phyloP scores from a whole-genome alignment of 352 stramenopile genomes.

The Achlya hypogyna region DNA sequence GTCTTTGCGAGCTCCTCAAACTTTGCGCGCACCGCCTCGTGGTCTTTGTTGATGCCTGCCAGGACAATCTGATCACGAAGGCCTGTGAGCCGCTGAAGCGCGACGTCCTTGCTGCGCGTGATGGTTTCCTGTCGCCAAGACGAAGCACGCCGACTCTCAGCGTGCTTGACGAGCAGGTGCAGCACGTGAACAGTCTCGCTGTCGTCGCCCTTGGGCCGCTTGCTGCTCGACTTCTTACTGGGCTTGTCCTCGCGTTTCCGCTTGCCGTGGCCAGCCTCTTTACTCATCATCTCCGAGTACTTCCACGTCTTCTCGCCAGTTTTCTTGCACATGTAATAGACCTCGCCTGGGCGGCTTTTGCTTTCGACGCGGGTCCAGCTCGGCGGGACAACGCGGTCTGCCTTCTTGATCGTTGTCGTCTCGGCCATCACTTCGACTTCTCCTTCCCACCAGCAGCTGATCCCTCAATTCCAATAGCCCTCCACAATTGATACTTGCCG shows the following conservation, averaged over 20 bases:
- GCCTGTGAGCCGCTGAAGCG: conserved; percentile 58
- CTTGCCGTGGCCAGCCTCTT: conserved; percentile 40
- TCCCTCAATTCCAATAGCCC: too few species aligned
- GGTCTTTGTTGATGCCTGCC: conserved; percentile 38
- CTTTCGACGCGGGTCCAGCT: conserved; percentile 84
- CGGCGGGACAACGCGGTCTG: conserved; percentile 30
- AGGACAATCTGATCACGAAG: conserved; percentile 77
- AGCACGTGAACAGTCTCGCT: conserved; percentile 31
- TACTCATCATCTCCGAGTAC: conserved; percentile 68
- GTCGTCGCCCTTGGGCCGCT: background rate
- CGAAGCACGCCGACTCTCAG: conserved; percentile 63
- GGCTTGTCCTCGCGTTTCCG: conserved; percentile 20
- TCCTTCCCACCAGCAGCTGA: too few species aligned
- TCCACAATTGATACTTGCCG: too few species aligned
- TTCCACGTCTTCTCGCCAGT: conserved; percentile 84
- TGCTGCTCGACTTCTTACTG: background rate
- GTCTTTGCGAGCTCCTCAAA: conserved; percentile 82
- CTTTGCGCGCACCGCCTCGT: conserved; percentile 54
- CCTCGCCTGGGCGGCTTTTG: conserved; percentile 75
- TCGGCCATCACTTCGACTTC: background rate
- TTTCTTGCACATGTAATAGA: conserved; percentile 80
- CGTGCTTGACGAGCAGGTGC: conserved; percentile 86
- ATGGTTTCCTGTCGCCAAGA: conserved; percentile 85
- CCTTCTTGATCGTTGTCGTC: background rate
- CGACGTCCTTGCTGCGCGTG: conserved; percentile 80